Percentiles rank a stretch among this genome's conserved stretches.
These are phyloP conservation scores for Volvox reticuliferus DNA, from an alignment of 139 green algal species.

Conservation along the genomic window DNA sequence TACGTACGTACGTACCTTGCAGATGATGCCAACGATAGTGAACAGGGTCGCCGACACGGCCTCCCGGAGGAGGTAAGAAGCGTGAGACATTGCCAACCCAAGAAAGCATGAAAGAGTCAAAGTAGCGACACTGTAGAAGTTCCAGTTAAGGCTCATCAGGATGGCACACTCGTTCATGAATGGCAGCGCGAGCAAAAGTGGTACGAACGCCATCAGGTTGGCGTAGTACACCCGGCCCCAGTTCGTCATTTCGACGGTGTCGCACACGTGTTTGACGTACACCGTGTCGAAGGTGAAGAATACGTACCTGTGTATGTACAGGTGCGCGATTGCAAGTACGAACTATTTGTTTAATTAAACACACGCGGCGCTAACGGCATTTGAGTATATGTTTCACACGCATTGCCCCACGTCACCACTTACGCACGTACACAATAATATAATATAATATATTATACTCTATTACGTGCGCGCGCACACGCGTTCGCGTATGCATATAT, in stretches of 20 bases:
- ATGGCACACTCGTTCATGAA: constrained; percentile 43
- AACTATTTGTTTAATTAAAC: too few relatives aligned
- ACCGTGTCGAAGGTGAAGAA: constrained; percentile 80
- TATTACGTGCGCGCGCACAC: too few relatives aligned
- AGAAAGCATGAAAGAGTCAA: constrained; percentile 79
- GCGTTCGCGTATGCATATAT: too few relatives aligned
- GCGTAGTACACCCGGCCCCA: constrained; percentile 86
- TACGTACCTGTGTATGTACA: constrained; percentile 55
- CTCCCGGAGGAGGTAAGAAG: constrained; percentile 77
- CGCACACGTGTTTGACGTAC: constrained; percentile 82
- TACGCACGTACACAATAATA: too few relatives aligned
- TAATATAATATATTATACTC: too few relatives aligned
- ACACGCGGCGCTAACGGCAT: too few relatives aligned
- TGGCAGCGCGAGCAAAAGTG: constrained; percentile 43
- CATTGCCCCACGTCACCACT: too few relatives aligned
- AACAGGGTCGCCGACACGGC: constrained; percentile 82
- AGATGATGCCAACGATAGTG: constrained; percentile 90
- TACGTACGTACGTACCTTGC: constrained; percentile 74
- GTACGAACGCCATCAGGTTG: constrained; percentile 59
- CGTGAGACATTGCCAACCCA: constrained; percentile 69
- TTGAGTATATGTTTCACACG: too few relatives aligned
- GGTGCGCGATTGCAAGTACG: too few relatives aligned
- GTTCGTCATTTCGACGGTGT: constrained; percentile 79
- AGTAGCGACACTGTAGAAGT: background rate
- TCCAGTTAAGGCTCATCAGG: constrained; percentile 51